A percentile compares a stretch with the other conserved stretches of the same genome.
Conservation (phyloP, 257 asterid genomes). For the Plantago ovata region DNA sequence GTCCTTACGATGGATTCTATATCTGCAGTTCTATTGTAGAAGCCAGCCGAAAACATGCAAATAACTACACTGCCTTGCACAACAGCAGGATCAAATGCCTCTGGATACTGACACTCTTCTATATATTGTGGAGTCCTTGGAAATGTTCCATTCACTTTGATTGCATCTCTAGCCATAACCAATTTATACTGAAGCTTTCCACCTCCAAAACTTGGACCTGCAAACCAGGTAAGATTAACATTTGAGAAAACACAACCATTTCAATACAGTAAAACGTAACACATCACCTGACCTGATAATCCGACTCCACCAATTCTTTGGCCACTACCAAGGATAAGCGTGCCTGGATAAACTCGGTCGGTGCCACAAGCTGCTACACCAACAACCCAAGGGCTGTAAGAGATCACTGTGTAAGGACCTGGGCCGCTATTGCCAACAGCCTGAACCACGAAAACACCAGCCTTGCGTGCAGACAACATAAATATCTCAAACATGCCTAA, state of each 20-base stretch:
- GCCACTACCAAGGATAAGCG: constrained; percentile 75
- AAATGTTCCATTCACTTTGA: constrained; percentile 36
- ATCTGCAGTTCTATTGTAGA: constrained; percentile 57
- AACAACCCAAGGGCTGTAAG: constrained; percentile 84
- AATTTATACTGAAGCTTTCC: constrained; percentile 53
- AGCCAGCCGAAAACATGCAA: constrained; percentile 83
- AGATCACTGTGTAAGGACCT: constrained; percentile 60
- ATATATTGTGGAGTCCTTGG: constrained; percentile 47
- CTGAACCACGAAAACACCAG: constrained; percentile 76
- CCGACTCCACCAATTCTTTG: constrained; percentile 63
- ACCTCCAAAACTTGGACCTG: constrained; percentile 70
- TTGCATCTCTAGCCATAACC: constrained; percentile 78
- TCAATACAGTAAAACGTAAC: not conserved
- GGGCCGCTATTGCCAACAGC: constrained; percentile 94
- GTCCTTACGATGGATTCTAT: constrained; percentile 56
- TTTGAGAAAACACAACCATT: not conserved
- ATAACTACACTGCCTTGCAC: constrained; percentile 69
- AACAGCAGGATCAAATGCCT: constrained; percentile 55
- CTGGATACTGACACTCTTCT: constrained; percentile 81
- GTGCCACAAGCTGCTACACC: constrained; percentile 75
- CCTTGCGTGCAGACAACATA: constrained; percentile 75
- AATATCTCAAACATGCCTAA: constrained; percentile 71
- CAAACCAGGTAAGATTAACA: not conserved
- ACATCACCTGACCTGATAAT: constrained; percentile 49
- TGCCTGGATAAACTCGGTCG: constrained; percentile 75